Base-by-base conservation (phyloP, 148 eudicot genomes). In the Rhododendron kiyosumense region DNA sequence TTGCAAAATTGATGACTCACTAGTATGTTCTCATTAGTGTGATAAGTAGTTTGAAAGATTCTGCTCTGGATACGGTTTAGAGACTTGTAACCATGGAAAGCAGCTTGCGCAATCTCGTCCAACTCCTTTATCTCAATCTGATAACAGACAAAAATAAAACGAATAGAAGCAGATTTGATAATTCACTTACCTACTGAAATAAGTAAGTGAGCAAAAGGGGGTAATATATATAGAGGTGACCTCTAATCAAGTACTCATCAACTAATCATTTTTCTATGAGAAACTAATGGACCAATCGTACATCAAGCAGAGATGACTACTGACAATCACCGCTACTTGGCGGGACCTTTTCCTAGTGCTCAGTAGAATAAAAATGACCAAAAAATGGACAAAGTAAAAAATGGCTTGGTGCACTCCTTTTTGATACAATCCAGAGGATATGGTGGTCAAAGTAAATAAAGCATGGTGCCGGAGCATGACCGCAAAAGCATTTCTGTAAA, bases 1-100 rank as follows among this genome's bases (percentile, higher is more conserved):
- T n/a, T 81, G 63, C 41, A 79, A 51, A 18, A 88, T 34, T 32
- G 41, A 59, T 77, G 71, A 91, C 97, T 92, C 89, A 96, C 99
- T 76, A 96, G 92, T 85, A 96, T 93, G 87, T 96, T 96, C 88
- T 95, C 98, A 76, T 96, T 96, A 63, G 89, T 94, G 85, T 94
- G 79, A 88, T 94, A 96, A 85, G 96, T 96, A 82, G 98, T 96
- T 61, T 91, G 92, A 88, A 79, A 96, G 79, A 96, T 96, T 90
- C 96, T 93, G 92, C 98, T 96, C 93, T 96, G 99, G 75, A 96
- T 96, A 89, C 99, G 99, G 88, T 96, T 96, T 48, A 96, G 95
- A 81, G 95, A 87, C 89, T 94, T 93, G 92, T 95, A 96, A 83
- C 98, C 98, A 65, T 92, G 97, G 84, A 96, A 96, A 88, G 99